A percentile compares a stretch with the other conserved stretches of the same genome.
These are phyloP conservation scores for Solanum chacoense DNA, from an alignment of 305 asterid genomes.

Conservation along the genomic window DNA sequence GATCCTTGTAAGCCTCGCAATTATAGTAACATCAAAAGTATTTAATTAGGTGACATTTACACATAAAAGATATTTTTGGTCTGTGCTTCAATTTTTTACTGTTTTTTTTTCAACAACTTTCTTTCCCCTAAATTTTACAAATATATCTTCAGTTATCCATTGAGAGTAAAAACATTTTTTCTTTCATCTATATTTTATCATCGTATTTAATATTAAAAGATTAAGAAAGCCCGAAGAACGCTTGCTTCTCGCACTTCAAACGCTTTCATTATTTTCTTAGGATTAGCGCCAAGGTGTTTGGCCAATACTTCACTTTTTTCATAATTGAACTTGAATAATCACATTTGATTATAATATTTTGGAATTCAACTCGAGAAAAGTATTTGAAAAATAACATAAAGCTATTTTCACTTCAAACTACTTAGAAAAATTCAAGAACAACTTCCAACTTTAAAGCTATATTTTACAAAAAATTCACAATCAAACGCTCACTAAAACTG, in stretches of 20 bases:
- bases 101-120: not conserved
- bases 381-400: no score
- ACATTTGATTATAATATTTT: no score
- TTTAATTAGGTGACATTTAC: not conserved
- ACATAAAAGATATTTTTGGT: not conserved
- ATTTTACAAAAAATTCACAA: not conserved
- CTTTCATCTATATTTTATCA: not conserved
- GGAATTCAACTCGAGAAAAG: not conserved
- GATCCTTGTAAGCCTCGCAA: not conserved
- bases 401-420: not conserved
- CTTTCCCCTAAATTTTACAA: not conserved
- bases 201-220: not conserved
- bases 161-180: not conserved
- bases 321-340: not conserved
- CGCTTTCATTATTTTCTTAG: not conserved
- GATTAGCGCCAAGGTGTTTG: not conserved
- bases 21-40: not conserved
- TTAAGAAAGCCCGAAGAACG: not conserved
- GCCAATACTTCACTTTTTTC: not conserved
- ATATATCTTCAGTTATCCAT: not conserved
- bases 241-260: not conserved
- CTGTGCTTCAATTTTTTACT: not conserved
- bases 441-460: not conserved
- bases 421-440: no score
- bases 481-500: not conserved